These are phyloP conservation scores for Vaccinium vitisidaea DNA, from an alignment of 148 eudicot genomes.

Conservation along the genomic window DNA sequence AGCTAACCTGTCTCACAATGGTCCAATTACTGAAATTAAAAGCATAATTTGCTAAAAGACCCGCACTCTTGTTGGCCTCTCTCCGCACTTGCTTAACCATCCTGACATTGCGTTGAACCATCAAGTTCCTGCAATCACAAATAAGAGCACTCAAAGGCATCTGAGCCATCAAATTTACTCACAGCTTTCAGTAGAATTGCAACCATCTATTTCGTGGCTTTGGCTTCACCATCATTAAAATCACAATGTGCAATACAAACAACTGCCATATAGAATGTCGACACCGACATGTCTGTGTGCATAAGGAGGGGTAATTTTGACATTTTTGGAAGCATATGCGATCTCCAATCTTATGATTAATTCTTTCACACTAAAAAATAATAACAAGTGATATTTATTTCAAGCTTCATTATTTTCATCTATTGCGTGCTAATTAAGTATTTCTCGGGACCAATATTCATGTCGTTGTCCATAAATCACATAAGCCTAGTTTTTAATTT, in stretches of 20 bases:
- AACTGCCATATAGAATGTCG: background rate
- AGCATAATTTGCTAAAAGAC: too few species aligned
- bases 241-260: background rate
- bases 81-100: too few species aligned
- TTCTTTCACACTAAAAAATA: background rate
- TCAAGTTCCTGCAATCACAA: too few species aligned
- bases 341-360: background rate
- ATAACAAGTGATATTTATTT: background rate
- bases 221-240: background rate
- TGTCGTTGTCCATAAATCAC: background rate
- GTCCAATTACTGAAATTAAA: too few species aligned
- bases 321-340: background rate
- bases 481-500: conserved; percentile 7
- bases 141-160: too few species aligned
- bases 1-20: too few species aligned
- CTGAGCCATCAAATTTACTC: background rate
- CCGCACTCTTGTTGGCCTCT: too few species aligned
- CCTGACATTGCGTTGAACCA: too few species aligned
- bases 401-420: conserved; percentile 9
- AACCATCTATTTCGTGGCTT: background rate
- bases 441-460: background rate
- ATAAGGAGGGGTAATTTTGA: background rate
- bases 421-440: background rate
- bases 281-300: background rate
- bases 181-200: background rate